These are phyloP conservation scores for Russula foetens DNA, from an alignment of 768 basidiomycete genomes.

Conservation along the genomic window DNA sequence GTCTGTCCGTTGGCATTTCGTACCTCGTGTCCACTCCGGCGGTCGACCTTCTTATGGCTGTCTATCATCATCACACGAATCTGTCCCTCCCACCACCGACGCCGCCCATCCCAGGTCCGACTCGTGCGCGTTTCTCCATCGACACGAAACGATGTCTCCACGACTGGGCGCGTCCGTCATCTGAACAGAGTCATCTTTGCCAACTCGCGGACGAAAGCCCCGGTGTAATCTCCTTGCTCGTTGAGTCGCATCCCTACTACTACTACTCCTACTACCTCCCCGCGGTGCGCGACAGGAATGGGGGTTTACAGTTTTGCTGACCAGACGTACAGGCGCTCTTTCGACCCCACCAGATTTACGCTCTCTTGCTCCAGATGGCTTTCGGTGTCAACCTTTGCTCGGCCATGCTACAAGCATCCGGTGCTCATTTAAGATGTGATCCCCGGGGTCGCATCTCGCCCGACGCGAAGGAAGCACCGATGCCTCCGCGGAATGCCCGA, in stretches of 20 bases:
- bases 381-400: slow-evolving; percentile 7
- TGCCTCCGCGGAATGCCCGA: slow-evolving; percentile 8
- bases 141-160: slow-evolving; percentile 1
- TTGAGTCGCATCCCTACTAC: slow-evolving; percentile 9
- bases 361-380: slow-evolving; percentile 6
- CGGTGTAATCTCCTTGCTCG: slow-evolving; percentile 10
- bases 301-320: slow-evolving; percentile 8
- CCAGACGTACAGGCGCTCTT: slow-evolving; percentile 13
- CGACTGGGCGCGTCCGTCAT: not conserved
- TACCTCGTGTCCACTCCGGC: not conserved
- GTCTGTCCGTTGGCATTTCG: slow-evolving; percentile 7
- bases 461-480: not conserved
- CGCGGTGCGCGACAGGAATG: not conserved
- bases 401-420: slow-evolving; percentile 7
- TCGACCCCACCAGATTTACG: slow-evolving; percentile 2
- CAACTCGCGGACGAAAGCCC: not conserved
- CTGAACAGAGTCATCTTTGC: not conserved
- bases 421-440: slow-evolving; percentile 8
- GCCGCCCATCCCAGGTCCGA: not conserved
- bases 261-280: not conserved
- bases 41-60: slow-evolving; percentile 8
- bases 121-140: not conserved
- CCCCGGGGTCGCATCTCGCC: not conserved
- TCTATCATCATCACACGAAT: not conserved
- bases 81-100: not conserved